Percentiles rank a stretch among this genome's conserved stretches.
Conservation (phyloP, 2,329 filamentous ascomycete genomes). For the Coniella lustricola region DNA sequence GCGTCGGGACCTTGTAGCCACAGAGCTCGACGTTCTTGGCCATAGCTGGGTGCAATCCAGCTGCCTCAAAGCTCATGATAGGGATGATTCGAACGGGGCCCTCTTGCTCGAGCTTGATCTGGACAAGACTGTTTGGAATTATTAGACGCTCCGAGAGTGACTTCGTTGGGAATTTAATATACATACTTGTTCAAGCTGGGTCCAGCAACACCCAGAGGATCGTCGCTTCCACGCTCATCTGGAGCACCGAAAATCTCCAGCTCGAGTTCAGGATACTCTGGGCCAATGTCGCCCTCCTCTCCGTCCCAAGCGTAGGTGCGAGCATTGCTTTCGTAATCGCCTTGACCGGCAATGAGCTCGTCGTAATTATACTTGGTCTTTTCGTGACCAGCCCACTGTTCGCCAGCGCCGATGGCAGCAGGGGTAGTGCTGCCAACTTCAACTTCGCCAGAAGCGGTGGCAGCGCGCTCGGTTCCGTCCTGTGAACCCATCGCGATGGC, state of each 20-base stretch:
- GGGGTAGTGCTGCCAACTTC: not conserved
- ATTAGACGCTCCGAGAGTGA: slow-evolving; percentile 8
- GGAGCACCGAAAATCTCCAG: slow-evolving; percentile 62
- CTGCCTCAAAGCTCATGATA: slow-evolving; percentile 58
- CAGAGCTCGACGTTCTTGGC: slow-evolving; percentile 67
- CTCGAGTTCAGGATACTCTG: slow-evolving; percentile 64
- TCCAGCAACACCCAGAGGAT: slow-evolving; percentile 38
- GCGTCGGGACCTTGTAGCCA: slow-evolving; percentile 67
- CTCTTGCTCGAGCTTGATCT: slow-evolving; percentile 52
- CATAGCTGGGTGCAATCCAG: slow-evolving; percentile 81
- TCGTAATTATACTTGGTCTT: slow-evolving; percentile 42
- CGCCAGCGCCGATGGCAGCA: slow-evolving; percentile 3
- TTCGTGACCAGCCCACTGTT: slow-evolving; percentile 39
- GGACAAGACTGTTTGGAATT: slow-evolving; percentile 37
- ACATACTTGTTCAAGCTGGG: slow-evolving; percentile 55
- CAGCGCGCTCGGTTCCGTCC: not conserved
- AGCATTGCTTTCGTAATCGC: slow-evolving; percentile 48
- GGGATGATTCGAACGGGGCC: slow-evolving; percentile 44
- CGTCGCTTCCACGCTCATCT: slow-evolving; percentile 35
- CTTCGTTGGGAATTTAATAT: not conserved
- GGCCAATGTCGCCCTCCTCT: slow-evolving; percentile 80
- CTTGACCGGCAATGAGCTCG: slow-evolving; percentile 19
- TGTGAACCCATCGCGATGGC: too few relatives aligned
- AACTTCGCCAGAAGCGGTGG: not conserved
- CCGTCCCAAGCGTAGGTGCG: slow-evolving; percentile 76